Conservation (phyloP, 2,329 filamentous ascomycete genomes). For the Trichoderma pleuroti region DNA sequence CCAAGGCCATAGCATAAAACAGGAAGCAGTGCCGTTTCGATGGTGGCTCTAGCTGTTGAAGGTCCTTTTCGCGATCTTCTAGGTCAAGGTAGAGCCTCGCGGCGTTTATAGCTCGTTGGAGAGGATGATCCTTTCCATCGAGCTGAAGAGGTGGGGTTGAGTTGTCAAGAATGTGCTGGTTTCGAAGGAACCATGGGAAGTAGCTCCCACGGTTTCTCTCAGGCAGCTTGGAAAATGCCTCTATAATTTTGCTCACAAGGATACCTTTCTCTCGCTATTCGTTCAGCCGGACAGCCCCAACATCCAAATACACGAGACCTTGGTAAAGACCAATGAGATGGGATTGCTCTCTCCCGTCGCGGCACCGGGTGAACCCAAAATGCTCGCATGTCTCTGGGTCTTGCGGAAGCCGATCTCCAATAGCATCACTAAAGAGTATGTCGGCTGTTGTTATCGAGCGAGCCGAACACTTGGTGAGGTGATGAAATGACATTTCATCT, state of each 20-base stretch:
- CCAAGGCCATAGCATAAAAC: not conserved
- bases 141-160: not conserved
- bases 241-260: not conserved
- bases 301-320: not conserved
- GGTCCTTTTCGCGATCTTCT: not conserved
- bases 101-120: not conserved
- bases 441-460: not conserved
- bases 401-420: not conserved
- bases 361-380: not conserved
- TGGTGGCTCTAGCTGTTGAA: not conserved
- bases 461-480: not conserved
- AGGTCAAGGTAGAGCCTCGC: not conserved
- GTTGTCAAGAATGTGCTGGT: not conserved
- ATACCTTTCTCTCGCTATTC: not conserved
- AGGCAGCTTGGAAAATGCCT: not conserved
- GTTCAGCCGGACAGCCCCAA: not conserved
- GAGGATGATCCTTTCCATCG: not conserved
- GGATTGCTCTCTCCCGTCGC: not conserved
- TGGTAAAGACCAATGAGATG: not conserved
- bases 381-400: not conserved
- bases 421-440: not conserved
- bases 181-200: slow-evolving; percentile 3
- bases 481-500: not conserved
- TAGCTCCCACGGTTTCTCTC: not conserved
- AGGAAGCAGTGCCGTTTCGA: slow-evolving; percentile 6